Conservation (phyloP, 2,329 filamentous ascomycete species). For the Tolypocladium endophyticum region DNA sequence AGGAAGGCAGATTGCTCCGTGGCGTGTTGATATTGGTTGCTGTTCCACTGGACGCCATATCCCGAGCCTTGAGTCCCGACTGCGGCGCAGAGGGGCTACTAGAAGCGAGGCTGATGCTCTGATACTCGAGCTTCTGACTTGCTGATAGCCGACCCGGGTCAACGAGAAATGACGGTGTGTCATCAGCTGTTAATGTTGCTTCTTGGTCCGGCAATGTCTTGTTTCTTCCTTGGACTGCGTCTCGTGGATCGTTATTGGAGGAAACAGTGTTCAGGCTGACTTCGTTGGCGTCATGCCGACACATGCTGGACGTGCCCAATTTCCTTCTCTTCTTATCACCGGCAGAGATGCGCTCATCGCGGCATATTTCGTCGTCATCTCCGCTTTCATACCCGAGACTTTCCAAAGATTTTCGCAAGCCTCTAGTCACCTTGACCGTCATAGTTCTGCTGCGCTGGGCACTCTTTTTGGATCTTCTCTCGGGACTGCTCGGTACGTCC, state of each 20-base stretch:
- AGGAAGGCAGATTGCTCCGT: slow-evolving; percentile 14
- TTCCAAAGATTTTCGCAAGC: slow-evolving; percentile 6
- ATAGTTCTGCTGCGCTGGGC: not conserved
- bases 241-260: slow-evolving; percentile 7
- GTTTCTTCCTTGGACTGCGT: slow-evolving; percentile 1
- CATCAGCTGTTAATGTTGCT: slow-evolving; percentile 11
- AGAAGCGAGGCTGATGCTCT: slow-evolving; percentile 11
- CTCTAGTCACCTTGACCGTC: slow-evolving; percentile 9
- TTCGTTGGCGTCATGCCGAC: slow-evolving; percentile 11
- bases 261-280: slow-evolving; percentile 14
- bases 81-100: slow-evolving; percentile 6
- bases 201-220: slow-evolving; percentile 1
- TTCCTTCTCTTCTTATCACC: slow-evolving; percentile 13
- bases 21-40: slow-evolving; percentile 26
- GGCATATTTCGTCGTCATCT: not conserved
- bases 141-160: slow-evolving; percentile 21
- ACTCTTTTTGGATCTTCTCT: slow-evolving; percentile 4
- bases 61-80: not conserved
- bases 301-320: slow-evolving; percentile 4
- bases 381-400: slow-evolving; percentile 9
- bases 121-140: slow-evolving; percentile 26
- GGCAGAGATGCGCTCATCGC: not conserved
- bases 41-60: slow-evolving; percentile 18
- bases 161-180: slow-evolving; percentile 21
- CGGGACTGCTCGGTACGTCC: slow-evolving; percentile 35